Evolutionary conservation across 2,329 filamentous ascomycete genomes (phyloP), one percentile per base, ranked within the genome.

Genomic region (Aspergillus chevalieri): DNA sequence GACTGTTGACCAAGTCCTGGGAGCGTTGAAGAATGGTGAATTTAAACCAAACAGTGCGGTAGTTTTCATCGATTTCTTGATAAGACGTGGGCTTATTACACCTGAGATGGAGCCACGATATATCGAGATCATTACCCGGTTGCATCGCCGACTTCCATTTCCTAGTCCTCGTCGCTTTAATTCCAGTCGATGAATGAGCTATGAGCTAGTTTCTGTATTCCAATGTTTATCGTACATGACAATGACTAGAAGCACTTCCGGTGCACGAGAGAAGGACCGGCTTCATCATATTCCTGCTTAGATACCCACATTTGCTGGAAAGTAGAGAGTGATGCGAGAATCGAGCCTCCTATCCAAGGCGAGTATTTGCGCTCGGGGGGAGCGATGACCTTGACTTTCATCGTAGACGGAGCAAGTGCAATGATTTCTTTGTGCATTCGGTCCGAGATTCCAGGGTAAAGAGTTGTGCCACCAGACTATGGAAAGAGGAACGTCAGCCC

Each of bases 221-320:
- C 17, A 17, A 17, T 17, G 17, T 17, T 17, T 17, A 17, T 17
- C 17, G 17, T 17, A 17, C 17, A 17, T 17, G 17, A 17, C 17
- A 17, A 17, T 17, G 17, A 17, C 17, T 95, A 96, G 87, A 96
- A 96, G 89, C 92, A 96, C 89, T 96, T 97, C 86, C 91, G 89
- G 87, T 97, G 92, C 70, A 97, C 92, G 74, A 97, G 97, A 72
- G 91, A 96, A 69, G 92, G 93, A 80, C 92, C 92, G 77, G 87
- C 93, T 89, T 97, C 93, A 82, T 98, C 93, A 86, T 97, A 97
- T 84, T 97, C 92, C 82, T 98, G 93, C 90, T 98, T 98, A 70
- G 93, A 98, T 86, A 98, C 97, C 93, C 93, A 98, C 93, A 98
- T 98, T 82, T 98, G 93, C 84, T 98, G 93, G 92, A 98, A 98